Base-by-base conservation (phyloP, 441 rosid species). In the Syzygium malaccense region DNA sequence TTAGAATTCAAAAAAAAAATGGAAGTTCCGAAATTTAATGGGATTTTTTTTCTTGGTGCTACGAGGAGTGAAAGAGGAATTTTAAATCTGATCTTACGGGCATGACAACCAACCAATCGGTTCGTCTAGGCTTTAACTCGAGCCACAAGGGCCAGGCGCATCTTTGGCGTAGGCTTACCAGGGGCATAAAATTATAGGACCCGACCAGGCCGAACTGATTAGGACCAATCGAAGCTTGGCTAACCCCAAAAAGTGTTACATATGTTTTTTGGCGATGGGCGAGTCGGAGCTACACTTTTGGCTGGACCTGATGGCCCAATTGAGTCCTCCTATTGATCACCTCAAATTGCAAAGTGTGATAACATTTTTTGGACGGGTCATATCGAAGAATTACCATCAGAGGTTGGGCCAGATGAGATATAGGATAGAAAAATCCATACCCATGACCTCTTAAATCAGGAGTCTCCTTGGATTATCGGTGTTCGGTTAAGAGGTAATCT, bases 161-260 rank as follows among this genome's bases (percentile, higher is more conserved):
- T 10, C 48, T 33, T 33, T 33, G 28, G 48, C 0, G 0, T 10
- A 71, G 8, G 79, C 48, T 68, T 33, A 19, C 7, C 11, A 5
- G 49, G 23, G 19, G 26, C 49, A 71, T 71, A 37, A 20, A 71
- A 33, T 37, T 71, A 37, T 11, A 71, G 8, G 14, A 32, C 26
- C 4, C 4, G 2, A 28, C 15, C 15, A 2, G 28, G 6, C 66
- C 8, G 14, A 37, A 20, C 80, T 19, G 19, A 71, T 20, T 20
- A 37, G 0, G 49, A 71, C 25, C 13, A 14, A 20, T 6, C 2
- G 0, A 6, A 37, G 8, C 3, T 71, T 12, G 49, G 5, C 49
- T 71, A 33, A 19, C 28, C 4, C 1, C 1, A 4, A 68, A 68
- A 68, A 33, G 1, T 33, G 4, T 10, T 19, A 1, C 14, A 0